Base-by-base conservation (phyloP, 2,329 filamentous ascomycete species). In the Paracoccidioides brasiliensis region DNA sequence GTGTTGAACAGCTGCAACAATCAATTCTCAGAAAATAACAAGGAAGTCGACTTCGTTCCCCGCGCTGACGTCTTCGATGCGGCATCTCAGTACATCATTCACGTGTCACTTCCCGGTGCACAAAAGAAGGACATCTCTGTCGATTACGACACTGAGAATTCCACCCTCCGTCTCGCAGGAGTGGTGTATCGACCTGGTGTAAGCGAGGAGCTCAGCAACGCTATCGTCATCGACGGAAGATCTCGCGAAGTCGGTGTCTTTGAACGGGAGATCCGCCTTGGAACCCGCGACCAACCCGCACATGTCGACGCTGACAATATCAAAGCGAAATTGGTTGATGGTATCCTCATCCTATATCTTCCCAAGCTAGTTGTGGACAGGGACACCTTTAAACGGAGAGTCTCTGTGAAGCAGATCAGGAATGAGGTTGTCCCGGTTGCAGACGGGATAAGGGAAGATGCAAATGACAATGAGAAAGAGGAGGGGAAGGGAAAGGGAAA, bases 41-140 rank as follows among this genome's bases (percentile, higher is more conserved):
- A 63, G 4, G 64, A 66, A 3, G 59, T 64, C 15, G 70, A 72
- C 59, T 74, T 74, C 56, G 62, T 64, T 10, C 72, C 70, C 28
- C 60, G 61, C 12, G 67, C 66, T 37, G 88, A 94, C 67, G 73
- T 90, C 60, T 93, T 91, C 74, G 80, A 85, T 67, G 85, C 83
- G 4, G 70, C 80, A 5, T 70, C 73, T 37, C 71, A 80, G 12
- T 90, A 83, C 67, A 74, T 89, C 45, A 72, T 93, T 7, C 87
- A 93, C 68, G 66, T 82, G 50, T 84, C 86, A 0, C 77, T 94
- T 0, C 86, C 89, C 0, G 88, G 88, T 32, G 87, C 84, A 1
- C 84, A 84, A 72, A 90, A 90, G 70, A 80, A 88, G 63, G 86
- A 93, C 64, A 74, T 93, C 5, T 84, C 80, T 56, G 80, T 93